A percentile compares a stretch with the other conserved stretches of the same genome.
Evolutionary conservation across 192 early-diverging fungal species (phyloP).

Genomic region (Backusella sp.): DNA sequence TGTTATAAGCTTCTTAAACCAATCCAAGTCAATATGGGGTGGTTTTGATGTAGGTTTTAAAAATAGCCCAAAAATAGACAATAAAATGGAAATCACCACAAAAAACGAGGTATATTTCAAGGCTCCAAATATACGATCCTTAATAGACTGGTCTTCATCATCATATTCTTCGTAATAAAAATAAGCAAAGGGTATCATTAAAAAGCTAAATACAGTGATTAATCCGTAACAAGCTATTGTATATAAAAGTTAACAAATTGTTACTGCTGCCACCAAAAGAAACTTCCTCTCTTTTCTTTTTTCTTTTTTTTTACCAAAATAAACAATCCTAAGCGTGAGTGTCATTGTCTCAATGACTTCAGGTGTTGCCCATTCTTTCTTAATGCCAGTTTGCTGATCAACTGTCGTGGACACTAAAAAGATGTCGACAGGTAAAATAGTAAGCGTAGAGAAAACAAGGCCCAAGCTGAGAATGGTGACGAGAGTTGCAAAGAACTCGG

Average conservation of each 20-base stretch:
- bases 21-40: conserved; percentile 46
- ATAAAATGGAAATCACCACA: conserved; percentile 41
- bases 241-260: neutral
- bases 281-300: neutral
- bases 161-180: conserved; percentile 62
- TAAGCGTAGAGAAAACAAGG: conserved; percentile 45
- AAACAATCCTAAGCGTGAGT: conserved; percentile 36
- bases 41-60: conserved; percentile 36
- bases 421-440: conserved; percentile 57
- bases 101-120: conserved; percentile 59
- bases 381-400: conserved; percentile 49
- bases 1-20: conserved; percentile 46
- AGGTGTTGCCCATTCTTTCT: conserved; percentile 58
- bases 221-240: conserved; percentile 44
- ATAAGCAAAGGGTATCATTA: conserved; percentile 60
- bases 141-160: conserved; percentile 35
- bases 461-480: conserved; percentile 48
- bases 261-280: neutral
- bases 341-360: conserved; percentile 44
- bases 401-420: conserved; percentile 57
- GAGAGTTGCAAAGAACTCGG: conserved; percentile 50
- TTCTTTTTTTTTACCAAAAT: conserved; percentile 41
- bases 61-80: conserved; percentile 52
- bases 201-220: conserved; percentile 47
- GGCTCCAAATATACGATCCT: conserved; percentile 40